Base-by-base conservation (phyloP, 805 yeast species). In the Metschnikowia gruessii region DNA sequence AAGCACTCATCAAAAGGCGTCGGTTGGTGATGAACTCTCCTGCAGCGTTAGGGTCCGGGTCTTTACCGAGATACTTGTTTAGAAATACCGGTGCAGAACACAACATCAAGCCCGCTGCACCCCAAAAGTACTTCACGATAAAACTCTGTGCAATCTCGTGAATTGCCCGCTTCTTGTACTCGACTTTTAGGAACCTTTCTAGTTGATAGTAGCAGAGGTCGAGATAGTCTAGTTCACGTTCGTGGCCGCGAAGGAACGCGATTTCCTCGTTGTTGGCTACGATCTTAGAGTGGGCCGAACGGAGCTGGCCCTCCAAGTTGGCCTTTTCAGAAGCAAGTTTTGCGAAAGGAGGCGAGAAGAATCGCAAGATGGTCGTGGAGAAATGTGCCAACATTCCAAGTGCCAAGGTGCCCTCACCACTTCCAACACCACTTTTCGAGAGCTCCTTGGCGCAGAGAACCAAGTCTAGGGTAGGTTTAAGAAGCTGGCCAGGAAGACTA, bases 51-150 rank as follows among this genome's bases (percentile, higher is more conserved):
- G 72, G 64, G 48, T 70, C 72, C 3, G 70, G 71, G 18, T 58
- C 64, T 42, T 66, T 63, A 29, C 81, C 80, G 50, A 72, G 66
- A 43, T 79, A 77, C 42, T 81, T 72, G 49, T 75, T 72, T 59
- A 82, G 78, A 61, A 91, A 91, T 2, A 90, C 86, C 5, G 98
- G 97, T 3, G 91, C 81, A 2, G 96, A 82, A 66, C 97, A 91
- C 40, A 91, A 73, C 1, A 83, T 79, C 49, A 91, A 75, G 10
- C 98, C 98, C 28, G 94, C 88, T 2, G 97, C 98, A 51, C 98
- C 98, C 91, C 97, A 85, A 40, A 89, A 80, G 66, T 91, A 91
- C 68, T 91, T 91, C 51, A 91, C 91, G 44, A 89, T 82, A 58
- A 90, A 91, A 41, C 85, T 87, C 55, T 92, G 94, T 1, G 92